phyloP scores from a whole-genome alignment of 805 yeast species.

The Ogataea sp. region DNA sequence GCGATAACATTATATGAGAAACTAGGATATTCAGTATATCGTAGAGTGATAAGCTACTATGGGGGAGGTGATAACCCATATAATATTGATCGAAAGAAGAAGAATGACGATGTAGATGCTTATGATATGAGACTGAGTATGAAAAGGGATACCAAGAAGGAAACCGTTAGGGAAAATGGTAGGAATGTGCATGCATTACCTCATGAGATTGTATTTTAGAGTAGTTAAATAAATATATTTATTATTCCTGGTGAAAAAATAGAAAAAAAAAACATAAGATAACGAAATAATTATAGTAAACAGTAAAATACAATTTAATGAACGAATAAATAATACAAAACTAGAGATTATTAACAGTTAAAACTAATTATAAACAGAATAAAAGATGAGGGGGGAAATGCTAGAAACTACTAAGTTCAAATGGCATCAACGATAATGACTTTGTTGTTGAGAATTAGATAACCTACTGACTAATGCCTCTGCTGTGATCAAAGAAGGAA shows the following conservation, averaged over 20 bases:
- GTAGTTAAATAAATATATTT: neutral
- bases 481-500: slow-evolving; percentile 29
- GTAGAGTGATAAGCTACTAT: slow-evolving; percentile 88
- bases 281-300: too few species aligned
- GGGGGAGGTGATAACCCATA: slow-evolving; percentile 39
- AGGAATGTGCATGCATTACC: slow-evolving; percentile 54
- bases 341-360: too few species aligned
- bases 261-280: neutral
- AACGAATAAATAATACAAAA: too few species aligned
- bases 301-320: too few species aligned
- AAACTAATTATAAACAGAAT: too few species aligned
- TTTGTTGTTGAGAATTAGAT: too few species aligned
- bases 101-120: slow-evolving; percentile 73
- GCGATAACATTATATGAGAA: slow-evolving; percentile 82
- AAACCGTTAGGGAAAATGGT: slow-evolving; percentile 55
- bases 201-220: slow-evolving; percentile 51
- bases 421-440: too few species aligned
- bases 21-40: slow-evolving; percentile 73
- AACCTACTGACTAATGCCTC: slow-evolving; percentile 23
- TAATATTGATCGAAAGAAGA: slow-evolving; percentile 26
- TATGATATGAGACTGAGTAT: slow-evolving; percentile 75
- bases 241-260: neutral
- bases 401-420: too few species aligned
- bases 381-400: too few species aligned
- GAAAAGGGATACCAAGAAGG: slow-evolving; percentile 43